Evolutionary conservation across 345 rosid genomes (phyloP).

Genomic region (Euphorbia pulcherrima): DNA sequence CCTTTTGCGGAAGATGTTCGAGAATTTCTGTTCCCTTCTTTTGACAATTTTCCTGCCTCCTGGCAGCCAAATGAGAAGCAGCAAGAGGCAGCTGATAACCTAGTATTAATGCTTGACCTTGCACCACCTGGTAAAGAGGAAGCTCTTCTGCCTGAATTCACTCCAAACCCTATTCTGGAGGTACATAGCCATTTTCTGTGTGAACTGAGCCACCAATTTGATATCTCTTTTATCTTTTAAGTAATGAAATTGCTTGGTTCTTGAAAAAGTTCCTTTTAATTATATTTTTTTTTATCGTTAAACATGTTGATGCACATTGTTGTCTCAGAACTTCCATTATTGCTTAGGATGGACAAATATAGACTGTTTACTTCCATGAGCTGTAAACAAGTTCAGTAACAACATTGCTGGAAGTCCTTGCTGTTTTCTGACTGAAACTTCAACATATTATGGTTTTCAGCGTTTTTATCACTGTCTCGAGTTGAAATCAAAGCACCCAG

Average conservation of each 20-base stretch:
- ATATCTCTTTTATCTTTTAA: neutral
- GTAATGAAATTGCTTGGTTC: neutral
- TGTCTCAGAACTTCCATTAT: neutral
- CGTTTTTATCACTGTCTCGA: constrained; percentile 71
- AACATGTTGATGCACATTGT: neutral
- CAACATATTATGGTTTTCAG: constrained; percentile 37
- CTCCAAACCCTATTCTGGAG: constrained; percentile 86
- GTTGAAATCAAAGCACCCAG: constrained; percentile 62
- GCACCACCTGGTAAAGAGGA: constrained; percentile 67
- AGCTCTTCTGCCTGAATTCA: constrained; percentile 61
- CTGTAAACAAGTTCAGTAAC: neutral
- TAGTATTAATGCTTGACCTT: constrained; percentile 82
- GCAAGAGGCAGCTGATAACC: constrained; percentile 73
- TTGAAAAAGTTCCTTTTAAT: neutral
- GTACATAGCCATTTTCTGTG: constrained; percentile 29
- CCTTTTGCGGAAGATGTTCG: constrained; percentile 91
- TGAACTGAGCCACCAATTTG: neutral
- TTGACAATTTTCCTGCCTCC: constrained; percentile 61
- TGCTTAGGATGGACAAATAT: neutral
- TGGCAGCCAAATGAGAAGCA: constrained; percentile 75
- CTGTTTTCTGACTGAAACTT: constrained; percentile 26
- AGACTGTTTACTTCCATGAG: neutral
- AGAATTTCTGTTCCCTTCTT: constrained; percentile 84
- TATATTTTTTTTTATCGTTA: neutral
- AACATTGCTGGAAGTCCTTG: neutral